Evolutionary conservation across 176 grass and related monocot species (phyloP), one percentile per base, ranked within the genome.

Genomic region (Hordeum marinum): DNA sequence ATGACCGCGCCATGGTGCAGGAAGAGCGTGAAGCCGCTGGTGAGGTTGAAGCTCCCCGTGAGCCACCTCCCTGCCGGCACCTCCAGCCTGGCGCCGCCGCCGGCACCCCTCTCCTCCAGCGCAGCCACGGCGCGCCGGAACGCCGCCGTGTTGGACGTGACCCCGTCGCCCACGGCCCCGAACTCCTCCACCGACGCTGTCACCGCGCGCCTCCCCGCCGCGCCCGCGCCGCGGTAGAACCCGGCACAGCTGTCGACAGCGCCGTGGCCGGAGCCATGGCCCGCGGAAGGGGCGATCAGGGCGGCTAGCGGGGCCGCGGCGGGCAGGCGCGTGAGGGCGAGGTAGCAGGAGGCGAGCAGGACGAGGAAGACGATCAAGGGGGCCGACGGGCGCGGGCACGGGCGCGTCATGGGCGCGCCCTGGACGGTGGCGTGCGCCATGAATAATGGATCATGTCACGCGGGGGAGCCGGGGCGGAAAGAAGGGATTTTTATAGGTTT

Each of bases 31-130:
- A 98, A 95, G 40, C 87, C 86, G 87, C 95, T 98, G 58, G 95
- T 98, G 76, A 98, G 88, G 78, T 94, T 98, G 73, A 98, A 98
- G 79, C 93, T 95, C 1, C 91, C 96, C 5, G 96, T 98, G 65
- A 98, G 63, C 96, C 96, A 98, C 43, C 65, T 29, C 77, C 95
- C 93, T 12, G 63, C 43, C 5, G 96, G 93, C 12, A 95, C 95
- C 61, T 91, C 90, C 7, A 98, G 90, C 85, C 89, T 92, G 1
- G 95, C 73, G 9, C 95, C 93, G 8, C 92, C 87, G 15, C 52
- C 31, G 0, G 11, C 81, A 0, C 64, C 83, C 75, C 68, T 57
- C 25, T 68, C 81, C 14, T 61, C 62, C 6, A 98, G 82, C 39
- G 75, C 76, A 15, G 72, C 59, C 15, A 98, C 88, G 14, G 96